These are phyloP conservation scores for Malassezia japonica DNA, from an alignment of 1,284 basidiomycete genomes.

Conservation along the genomic window DNA sequence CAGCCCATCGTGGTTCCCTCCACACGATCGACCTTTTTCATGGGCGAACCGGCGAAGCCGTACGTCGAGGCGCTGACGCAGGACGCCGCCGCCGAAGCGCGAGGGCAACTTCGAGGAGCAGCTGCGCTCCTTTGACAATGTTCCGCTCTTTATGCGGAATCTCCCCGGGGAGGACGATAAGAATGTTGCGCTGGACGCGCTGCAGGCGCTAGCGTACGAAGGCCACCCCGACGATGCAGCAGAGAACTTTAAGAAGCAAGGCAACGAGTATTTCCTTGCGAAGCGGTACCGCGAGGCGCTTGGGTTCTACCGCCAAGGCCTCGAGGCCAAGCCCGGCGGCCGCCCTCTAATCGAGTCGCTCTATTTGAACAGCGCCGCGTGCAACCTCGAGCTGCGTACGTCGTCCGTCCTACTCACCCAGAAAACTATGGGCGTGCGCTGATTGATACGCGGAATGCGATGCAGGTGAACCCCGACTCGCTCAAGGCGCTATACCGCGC, in stretches of 20 bases:
- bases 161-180: conserved; percentile 55
- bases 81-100: conserved; percentile 5
- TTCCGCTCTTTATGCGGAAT: conserved; percentile 84
- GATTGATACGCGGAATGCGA: conserved; percentile 67
- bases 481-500: conserved; percentile 43
- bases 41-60: not conserved
- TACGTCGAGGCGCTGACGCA: not conserved
- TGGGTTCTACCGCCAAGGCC: conserved; percentile 78
- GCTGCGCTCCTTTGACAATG: conserved; percentile 28
- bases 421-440: conserved; percentile 80
- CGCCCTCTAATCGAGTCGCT: conserved; percentile 56
- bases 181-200: conserved; percentile 58
- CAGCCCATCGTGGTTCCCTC: conserved; percentile 14
- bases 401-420: conserved; percentile 40
- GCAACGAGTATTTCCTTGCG: conserved; percentile 82
- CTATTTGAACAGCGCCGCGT: conserved; percentile 71
- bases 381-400: conserved; percentile 73
- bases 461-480: conserved; percentile 51
- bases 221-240: conserved; percentile 88
- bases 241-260: conserved; percentile 84
- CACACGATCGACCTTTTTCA: not conserved
- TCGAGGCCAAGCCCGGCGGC: conserved; percentile 71
- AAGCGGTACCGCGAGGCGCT: conserved; percentile 77
- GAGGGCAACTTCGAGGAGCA: conserved; percentile 15
- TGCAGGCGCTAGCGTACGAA: conserved; percentile 76